These are phyloP conservation scores for Parachaetomium inaequale DNA, from an alignment of 495 filamentous ascomycete species.

Conservation along the genomic window DNA sequence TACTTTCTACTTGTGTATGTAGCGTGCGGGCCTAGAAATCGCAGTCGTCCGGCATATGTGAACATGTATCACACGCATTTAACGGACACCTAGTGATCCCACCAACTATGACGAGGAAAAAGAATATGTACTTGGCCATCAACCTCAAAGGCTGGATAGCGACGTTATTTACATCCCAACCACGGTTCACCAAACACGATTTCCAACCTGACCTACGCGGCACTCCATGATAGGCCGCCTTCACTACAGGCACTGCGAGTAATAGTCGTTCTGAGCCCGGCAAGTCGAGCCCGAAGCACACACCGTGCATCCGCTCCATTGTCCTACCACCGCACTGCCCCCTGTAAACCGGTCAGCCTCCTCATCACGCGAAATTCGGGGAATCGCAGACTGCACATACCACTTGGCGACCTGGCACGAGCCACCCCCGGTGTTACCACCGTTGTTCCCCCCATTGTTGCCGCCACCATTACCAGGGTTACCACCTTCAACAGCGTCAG, in stretches of 20 bases:
- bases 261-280: background rate
- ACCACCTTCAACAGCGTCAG: background rate
- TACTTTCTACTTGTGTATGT: too few species aligned
- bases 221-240: background rate
- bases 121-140: background rate
- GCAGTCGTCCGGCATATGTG: too few species aligned
- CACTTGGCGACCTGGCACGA: slow-evolving; percentile 9
- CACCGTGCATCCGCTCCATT: slow-evolving; percentile 6
- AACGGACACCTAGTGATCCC: too few species aligned
- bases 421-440: background rate
- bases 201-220: too few species aligned
- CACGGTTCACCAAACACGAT: background rate
- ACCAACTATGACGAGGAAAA: too few species aligned
- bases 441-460: background rate
- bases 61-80: too few species aligned
- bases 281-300: slow-evolving; percentile 7
- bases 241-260: slow-evolving; percentile 4
- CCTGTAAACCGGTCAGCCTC: background rate
- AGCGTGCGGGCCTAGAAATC: too few species aligned
- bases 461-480: background rate
- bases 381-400: background rate
- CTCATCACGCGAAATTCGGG: background rate
- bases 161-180: background rate
- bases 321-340: slow-evolving; percentile 5
- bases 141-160: background rate